Conservation (phyloP, 495 filamentous ascomycete species). For the Parmelia sp. region DNA sequence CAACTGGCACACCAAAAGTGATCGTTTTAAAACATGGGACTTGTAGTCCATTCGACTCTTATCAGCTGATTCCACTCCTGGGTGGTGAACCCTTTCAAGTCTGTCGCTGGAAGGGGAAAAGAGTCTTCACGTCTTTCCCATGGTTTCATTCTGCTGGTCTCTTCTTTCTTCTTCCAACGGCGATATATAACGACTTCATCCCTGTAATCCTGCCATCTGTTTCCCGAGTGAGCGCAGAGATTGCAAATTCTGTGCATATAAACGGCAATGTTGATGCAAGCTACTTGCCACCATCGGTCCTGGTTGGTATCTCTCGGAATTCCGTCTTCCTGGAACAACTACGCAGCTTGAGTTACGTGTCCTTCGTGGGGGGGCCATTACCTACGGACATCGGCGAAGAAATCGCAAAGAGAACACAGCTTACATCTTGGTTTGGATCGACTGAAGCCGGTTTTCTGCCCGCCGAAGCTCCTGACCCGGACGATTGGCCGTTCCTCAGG, state of each 20-base stretch:
- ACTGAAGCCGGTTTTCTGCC: constrained; percentile 17
- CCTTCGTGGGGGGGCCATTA: constrained; percentile 19
- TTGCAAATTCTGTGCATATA: constrained; percentile 3
- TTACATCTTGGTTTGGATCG: constrained; percentile 15
- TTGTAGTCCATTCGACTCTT: constrained; percentile 20
- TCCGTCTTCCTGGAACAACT: constrained; percentile 8
- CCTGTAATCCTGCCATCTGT: constrained; percentile 11
- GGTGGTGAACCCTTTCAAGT: constrained; percentile 1
- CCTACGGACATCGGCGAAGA: constrained; percentile 16
- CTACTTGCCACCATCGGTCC: constrained; percentile 9
- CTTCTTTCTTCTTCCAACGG: constrained; percentile 1
- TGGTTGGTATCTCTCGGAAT: constrained; percentile 4
- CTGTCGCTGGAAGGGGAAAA: constrained; percentile 8
- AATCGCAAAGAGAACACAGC: constrained; percentile 13
- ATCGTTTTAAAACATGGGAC: constrained; percentile 33
- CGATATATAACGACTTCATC: constrained; percentile 8
- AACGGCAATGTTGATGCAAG: constrained; percentile 7
- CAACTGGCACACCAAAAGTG: constrained; percentile 42
- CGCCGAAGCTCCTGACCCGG: constrained; percentile 7
- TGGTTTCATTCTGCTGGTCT: constrained; percentile 16
- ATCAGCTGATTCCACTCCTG: constrained; percentile 11
- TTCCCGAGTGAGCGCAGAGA: constrained; percentile 5
- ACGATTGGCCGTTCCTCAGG: constrained; percentile 21
- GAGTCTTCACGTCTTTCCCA: constrained; percentile 17
- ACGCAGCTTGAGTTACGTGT: constrained; percentile 6